Evolutionary conservation across 768 basidiomycete genomes (phyloP), one percentile per base, ranked within the genome.

Genomic region (Scleroderma bovista): DNA sequence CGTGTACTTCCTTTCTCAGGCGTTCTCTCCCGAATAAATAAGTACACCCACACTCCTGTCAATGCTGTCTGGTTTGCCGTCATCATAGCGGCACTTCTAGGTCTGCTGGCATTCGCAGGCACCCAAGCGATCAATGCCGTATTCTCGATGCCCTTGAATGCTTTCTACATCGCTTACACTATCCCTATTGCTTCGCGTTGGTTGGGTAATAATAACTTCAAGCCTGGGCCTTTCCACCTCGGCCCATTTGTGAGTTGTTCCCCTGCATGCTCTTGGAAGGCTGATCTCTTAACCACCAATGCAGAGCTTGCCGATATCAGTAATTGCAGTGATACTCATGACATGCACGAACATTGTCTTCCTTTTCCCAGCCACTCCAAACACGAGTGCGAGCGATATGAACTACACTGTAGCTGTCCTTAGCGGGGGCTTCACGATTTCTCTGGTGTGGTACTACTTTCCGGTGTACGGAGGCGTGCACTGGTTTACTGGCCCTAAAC

Each of bases 351-450:
- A 69, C 44, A 55, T 83, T 43, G 75, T 85, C 1, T 80, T 84
- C 63, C 66, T 82, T 52, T 88, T 86, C 72, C 87, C 83, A 9
- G 62, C 75, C 12, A 74, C 71, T 29, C 77, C 77, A 5, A 59
- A 65, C 13, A 71, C 83, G 1, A 64, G 58, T 24, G 67, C 69
- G 1, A 57, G 70, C 8, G 65, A 67, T 42, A 87, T 90, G 86
- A 88, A 88, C 65, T 89, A 88, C 57, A 77, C 81, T 0, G 71
- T 83, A 33, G 80, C 84, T 29, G 84, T 90, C 8, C 65, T 82
- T 3, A 80, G 79, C 0, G 83, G 80, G 2, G 73, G 80, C 2
- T 65, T 86, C 47, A 38, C 72, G 3, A 70, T 87, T n/a, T 77
- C 83, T 1, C 57, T 83, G 12, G 52, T 71, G 1, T 89, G 80